Percentiles rank a stretch among this genome's conserved stretches.
phyloP scores from a whole-genome alignment of 306 rosid genomes.

The Quercus bicolor region DNA sequence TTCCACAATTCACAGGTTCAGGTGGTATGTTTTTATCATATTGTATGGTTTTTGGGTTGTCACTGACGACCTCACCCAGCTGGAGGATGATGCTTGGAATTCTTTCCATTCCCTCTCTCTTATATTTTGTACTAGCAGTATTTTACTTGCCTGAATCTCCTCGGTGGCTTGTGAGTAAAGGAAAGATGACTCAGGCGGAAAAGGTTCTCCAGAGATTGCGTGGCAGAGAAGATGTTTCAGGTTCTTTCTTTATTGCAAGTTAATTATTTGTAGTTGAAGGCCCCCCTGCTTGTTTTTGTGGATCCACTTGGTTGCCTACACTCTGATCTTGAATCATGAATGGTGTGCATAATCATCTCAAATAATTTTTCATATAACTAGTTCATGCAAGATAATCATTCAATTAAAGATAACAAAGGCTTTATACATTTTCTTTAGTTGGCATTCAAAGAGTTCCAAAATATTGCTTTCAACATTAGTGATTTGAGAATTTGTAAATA shows the following conservation, averaged over 20 bases:
- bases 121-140: conserved; percentile 50
- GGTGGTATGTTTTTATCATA: conserved; percentile 78
- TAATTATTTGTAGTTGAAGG: background rate
- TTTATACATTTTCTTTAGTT: background rate
- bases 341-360: background rate
- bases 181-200: conserved; percentile 72
- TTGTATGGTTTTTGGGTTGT: conserved; percentile 73
- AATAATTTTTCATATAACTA: background rate
- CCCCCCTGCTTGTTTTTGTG: background rate
- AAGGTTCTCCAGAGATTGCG: conserved; percentile 72
- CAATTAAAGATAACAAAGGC: background rate
- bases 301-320: background rate
- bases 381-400: background rate
- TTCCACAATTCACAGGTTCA: conserved; percentile 80
- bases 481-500: background rate
- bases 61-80: conserved; percentile 51
- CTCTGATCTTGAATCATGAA: background rate
- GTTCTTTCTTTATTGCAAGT: conserved; percentile 26
- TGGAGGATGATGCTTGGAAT: conserved; percentile 80
- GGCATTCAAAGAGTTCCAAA: background rate
- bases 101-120: conserved; percentile 63
- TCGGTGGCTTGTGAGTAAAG: conserved; percentile 85
- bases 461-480: background rate
- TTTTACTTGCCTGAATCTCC: conserved; percentile 92
- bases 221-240: conserved; percentile 85